phyloP scores from a whole-genome alignment of 177 flowering plant genomes.

The Vitis hybrid region DNA sequence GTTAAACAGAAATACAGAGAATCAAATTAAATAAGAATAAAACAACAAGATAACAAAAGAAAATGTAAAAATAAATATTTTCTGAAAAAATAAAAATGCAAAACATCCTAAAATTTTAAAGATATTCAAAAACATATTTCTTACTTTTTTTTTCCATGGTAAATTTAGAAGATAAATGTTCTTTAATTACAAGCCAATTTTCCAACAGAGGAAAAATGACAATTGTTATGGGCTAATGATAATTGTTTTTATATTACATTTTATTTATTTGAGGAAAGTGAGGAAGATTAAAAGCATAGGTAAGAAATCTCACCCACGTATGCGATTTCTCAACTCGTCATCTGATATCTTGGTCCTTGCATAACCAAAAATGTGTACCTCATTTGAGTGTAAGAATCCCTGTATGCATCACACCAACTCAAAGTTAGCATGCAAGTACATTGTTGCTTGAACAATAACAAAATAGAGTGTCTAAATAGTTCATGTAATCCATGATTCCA shows the following conservation, averaged over 20 bases:
- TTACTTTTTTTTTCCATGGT: no score
- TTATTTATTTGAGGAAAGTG: neutral
- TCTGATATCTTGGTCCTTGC: slow-evolving; percentile 87
- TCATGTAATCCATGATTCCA: no score
- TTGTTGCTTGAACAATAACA: no score
- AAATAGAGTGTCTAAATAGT: no score
- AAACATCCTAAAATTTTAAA: no score
- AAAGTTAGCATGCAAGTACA: slow-evolving; percentile 8
- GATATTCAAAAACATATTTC: no score
- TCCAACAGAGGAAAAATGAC: neutral
- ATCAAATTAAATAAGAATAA: no score
- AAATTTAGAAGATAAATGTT: neutral
- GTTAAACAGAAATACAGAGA: no score
- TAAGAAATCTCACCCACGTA: slow-evolving; percentile 69
- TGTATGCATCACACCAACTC: slow-evolving; percentile 21
- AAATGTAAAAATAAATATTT: no score
- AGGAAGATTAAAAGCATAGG: neutral
- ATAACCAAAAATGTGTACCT: slow-evolving; percentile 97
- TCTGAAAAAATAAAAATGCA: no score
- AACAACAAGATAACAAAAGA: no score
- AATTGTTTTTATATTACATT: neutral
- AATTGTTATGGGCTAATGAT: neutral
- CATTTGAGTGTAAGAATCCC: slow-evolving; percentile 78
- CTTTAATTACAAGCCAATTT: neutral
- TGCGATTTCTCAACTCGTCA: slow-evolving; percentile 72